Evolutionary conservation across 2,329 filamentous ascomycete genomes (phyloP).

Genomic region (Helicocarpus griseus): DNA sequence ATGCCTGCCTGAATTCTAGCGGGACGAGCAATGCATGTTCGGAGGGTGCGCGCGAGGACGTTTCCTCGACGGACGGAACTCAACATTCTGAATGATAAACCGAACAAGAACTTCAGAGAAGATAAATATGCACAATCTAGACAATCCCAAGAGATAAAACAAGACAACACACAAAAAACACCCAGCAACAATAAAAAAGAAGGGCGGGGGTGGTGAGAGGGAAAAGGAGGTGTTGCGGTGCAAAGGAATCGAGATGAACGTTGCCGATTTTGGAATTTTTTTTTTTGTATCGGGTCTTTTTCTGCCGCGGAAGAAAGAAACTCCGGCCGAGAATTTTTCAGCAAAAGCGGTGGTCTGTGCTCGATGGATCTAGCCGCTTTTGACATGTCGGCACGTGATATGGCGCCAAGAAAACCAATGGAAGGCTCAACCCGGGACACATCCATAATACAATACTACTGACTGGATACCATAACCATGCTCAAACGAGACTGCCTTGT

Average conservation of each 20-base stretch:
- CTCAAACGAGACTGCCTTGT: too few relatives aligned
- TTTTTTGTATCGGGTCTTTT: neutral
- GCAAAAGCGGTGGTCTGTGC: neutral
- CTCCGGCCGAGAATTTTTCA: slow-evolving; percentile 3
- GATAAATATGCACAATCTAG: neutral
- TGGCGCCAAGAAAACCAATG: neutral
- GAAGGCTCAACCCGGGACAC: neutral
- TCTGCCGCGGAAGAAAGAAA: slow-evolving; percentile 1
- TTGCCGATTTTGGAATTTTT: neutral
- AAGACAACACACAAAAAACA: neutral
- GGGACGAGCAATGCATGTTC: slow-evolving; percentile 23
- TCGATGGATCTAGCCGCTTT: neutral
- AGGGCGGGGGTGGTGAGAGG: neutral
- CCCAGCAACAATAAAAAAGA: neutral
- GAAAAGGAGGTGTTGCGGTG: slow-evolving; percentile 1
- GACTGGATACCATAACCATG: too few relatives aligned
- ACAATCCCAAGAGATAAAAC: neutral
- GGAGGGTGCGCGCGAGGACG: slow-evolving; percentile 28
- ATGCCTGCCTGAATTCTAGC: slow-evolving; percentile 16
- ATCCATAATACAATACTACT: neutral
- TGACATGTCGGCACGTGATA: neutral
- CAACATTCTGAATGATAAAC: slow-evolving; percentile 22
- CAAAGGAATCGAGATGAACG: neutral
- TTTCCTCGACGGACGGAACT: slow-evolving; percentile 29
- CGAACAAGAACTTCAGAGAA: neutral